phyloP scores from a whole-genome alignment of 208 protist genomes.

The Wallacemonas sp. region DNA sequence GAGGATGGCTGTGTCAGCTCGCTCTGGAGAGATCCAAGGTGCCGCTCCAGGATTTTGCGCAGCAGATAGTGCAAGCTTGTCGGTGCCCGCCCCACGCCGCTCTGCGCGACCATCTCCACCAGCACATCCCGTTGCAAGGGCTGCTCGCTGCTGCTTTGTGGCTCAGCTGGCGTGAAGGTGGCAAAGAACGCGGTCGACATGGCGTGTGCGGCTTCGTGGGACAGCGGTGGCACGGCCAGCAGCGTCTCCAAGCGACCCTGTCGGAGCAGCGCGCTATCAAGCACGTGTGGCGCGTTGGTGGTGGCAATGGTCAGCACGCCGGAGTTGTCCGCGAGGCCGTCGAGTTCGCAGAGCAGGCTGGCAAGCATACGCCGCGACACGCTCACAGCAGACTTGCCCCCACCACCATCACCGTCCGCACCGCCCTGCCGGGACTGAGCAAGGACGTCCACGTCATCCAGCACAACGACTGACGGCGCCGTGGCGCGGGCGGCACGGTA shows the following conservation, averaged over 20 bases:
- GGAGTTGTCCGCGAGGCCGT: conserved; percentile 92
- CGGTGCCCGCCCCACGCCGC: conserved; percentile 47
- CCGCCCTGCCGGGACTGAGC: conserved; percentile 60
- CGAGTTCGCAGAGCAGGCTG: conserved; percentile 97
- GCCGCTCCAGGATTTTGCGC: conserved; percentile 58
- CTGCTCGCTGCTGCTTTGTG: not conserved
- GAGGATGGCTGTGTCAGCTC: not conserved
- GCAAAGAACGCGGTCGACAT: conserved; percentile 67
- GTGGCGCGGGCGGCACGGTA: conserved; percentile 61
- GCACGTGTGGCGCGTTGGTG: conserved; percentile 70
- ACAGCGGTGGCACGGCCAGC: conserved; percentile 65
- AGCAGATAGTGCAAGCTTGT: conserved; percentile 56
- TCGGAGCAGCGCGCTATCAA: conserved; percentile 96
- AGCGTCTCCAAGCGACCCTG: conserved; percentile 93
- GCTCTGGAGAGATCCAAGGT: conserved; percentile 1
- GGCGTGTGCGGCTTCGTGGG: conserved; percentile 31
- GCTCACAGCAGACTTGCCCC: conserved; percentile 33
- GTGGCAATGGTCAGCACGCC: conserved; percentile 92
- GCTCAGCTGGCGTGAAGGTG: conserved; percentile 31
- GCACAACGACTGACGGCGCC: conserved; percentile 79
- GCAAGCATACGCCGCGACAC: conserved; percentile 91
- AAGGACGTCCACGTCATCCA: conserved; percentile 87
- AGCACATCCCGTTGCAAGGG: conserved; percentile 1
- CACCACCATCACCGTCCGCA: conserved; percentile 15
- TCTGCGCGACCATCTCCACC: conserved; percentile 27